Conservation (phyloP, 768 basidiomycete genomes). For the Kwoniella dejecticola region DNA sequence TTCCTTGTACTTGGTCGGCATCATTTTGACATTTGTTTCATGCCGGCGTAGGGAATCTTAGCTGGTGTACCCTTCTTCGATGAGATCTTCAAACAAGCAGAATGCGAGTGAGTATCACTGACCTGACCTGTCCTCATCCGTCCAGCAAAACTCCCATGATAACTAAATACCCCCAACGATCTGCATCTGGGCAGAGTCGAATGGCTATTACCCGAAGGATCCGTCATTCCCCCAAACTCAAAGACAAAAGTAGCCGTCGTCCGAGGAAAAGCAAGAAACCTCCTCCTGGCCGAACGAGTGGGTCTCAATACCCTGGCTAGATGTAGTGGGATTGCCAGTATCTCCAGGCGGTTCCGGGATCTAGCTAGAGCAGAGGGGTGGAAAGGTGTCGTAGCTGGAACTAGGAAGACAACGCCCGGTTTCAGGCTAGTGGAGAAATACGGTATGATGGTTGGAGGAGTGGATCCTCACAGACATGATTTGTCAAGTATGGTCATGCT, state of each 20-base stretch:
- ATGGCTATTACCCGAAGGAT: conserved; percentile 89
- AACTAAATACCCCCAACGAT: too few species aligned
- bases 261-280: conserved; percentile 78
- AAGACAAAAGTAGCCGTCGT: conserved; percentile 77
- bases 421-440: conserved; percentile 98
- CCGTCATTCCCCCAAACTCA: conserved; percentile 69
- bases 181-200: conserved; percentile 69
- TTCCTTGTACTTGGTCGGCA: too few species aligned
- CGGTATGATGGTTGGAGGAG: conserved; percentile 95
- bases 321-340: conserved; percentile 95
- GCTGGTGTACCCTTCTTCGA: conserved; percentile 95
- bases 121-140: too few species aligned
- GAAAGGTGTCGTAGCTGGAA: conserved; percentile 87
- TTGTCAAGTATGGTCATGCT: conserved; percentile 99
- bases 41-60: conserved; percentile 62
- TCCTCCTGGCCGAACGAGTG: conserved; percentile 88
- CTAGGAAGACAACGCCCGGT: conserved; percentile 95
- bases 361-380: conserved; percentile 76
- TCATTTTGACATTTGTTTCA: not conserved
- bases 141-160: too few species aligned
- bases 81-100: conserved; percentile 84
- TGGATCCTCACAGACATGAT: conserved; percentile 93
- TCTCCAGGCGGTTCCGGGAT: conserved; percentile 78
- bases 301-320: conserved; percentile 90
- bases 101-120: conserved; percentile 89